Percentiles rank a stretch among this genome's conserved stretches.
Conservation (phyloP, 2,329 filamentous ascomycete genomes). For the Cyphellophora europaea region DNA sequence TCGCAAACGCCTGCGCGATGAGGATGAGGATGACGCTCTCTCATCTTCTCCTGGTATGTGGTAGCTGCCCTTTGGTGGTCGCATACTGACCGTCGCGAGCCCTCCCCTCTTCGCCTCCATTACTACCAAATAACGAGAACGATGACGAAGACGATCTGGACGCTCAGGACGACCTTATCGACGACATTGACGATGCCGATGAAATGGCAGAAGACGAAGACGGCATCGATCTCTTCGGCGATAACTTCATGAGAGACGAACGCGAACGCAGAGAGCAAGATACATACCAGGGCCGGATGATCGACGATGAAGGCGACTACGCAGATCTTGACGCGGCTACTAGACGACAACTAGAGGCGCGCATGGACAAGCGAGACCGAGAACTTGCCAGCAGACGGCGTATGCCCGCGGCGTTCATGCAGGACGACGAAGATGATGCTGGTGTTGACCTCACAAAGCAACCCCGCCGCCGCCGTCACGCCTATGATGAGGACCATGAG, state of each 20-base stretch:
- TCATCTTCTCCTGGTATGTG: constrained; percentile 37
- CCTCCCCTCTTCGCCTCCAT: constrained; percentile 52
- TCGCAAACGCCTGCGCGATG: constrained; percentile 57
- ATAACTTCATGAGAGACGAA: constrained; percentile 58
- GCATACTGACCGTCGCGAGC: constrained; percentile 16
- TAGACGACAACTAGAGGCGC: constrained; percentile 52
- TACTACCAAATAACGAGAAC: constrained; percentile 36
- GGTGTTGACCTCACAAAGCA: constrained; percentile 78
- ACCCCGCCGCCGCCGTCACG: constrained; percentile 72
- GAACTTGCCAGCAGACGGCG: constrained; percentile 49
- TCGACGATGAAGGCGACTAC: constrained; percentile 58
- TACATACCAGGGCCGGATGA: constrained; percentile 48
- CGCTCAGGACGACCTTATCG: constrained; percentile 48
- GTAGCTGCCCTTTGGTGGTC: constrained; percentile 6
- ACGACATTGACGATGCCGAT: constrained; percentile 57
- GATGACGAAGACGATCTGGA: constrained; percentile 32
- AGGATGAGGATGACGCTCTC: constrained; percentile 53
- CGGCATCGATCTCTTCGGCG: constrained; percentile 60
- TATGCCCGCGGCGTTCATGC: constrained; percentile 55
- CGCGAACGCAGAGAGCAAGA: constrained; percentile 36
- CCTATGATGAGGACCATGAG: constrained; percentile 90
- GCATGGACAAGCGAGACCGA: constrained; percentile 52
- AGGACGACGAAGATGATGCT: constrained; percentile 73
- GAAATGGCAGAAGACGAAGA: constrained; percentile 62
- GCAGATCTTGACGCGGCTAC: constrained; percentile 50